Evolutionary conservation across 164 flowering plant species (phyloP).

Genomic region (Warburgia ugandensis): DNA sequence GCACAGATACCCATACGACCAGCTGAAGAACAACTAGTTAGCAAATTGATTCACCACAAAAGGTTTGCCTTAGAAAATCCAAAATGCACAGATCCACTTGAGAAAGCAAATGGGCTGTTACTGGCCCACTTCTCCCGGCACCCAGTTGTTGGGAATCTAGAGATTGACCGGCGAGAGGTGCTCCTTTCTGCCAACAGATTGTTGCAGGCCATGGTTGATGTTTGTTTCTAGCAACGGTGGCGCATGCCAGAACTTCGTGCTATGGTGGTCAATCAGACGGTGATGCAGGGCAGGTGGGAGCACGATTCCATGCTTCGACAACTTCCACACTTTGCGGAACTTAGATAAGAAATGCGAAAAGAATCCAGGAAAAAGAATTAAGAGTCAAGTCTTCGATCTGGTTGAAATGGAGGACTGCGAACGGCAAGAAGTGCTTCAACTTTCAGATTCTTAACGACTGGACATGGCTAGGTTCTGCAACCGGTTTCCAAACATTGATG

Average conservation of each 20-base stretch:
- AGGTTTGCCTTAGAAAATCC: conserved; percentile 85
- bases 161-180: conserved; percentile 77
- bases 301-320: conserved; percentile 92
- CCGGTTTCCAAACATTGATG: conserved; percentile 86
- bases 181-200: conserved; percentile 64
- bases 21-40: conserved; percentile 77
- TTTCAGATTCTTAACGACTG: conserved; percentile 69
- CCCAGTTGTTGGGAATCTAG: conserved; percentile 56
- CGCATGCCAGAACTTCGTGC: conserved; percentile 77
- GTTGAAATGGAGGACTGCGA: conserved; percentile 94
- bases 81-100: conserved; percentile 69
- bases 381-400: conserved; percentile 81
- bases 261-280: conserved; percentile 97
- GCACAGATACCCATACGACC: conserved; percentile 74
- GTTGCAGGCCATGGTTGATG: conserved; percentile 97
- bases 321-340: conserved; percentile 93
- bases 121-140: conserved; percentile 96
- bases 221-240: conserved; percentile 95
- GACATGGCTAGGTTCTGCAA: conserved; percentile 84
- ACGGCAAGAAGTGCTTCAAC: conserved; percentile 67
- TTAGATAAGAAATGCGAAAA: conserved; percentile 80
- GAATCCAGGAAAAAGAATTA: conserved; percentile 72
- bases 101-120: conserved; percentile 83
- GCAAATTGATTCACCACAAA: conserved; percentile 76
- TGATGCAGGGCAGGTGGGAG: conserved; percentile 97